Conservation (phyloP, 495 filamentous ascomycete species). For the Hyaloscypha hepaticicola region DNA sequence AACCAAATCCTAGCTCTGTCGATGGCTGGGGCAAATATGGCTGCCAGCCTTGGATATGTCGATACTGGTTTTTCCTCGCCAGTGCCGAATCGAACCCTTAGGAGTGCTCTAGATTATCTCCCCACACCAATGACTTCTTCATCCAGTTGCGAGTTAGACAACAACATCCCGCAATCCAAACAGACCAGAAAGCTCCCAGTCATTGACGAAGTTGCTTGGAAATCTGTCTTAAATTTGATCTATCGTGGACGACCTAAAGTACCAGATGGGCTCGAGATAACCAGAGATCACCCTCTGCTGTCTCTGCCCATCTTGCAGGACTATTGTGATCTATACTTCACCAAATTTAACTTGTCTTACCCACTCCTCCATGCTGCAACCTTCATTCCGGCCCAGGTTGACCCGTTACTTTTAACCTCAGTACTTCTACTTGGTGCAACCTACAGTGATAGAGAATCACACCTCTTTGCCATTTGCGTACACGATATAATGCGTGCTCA, state of each 20-base stretch:
- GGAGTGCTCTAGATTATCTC: background rate
- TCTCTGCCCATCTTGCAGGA: slow-evolving; percentile 46
- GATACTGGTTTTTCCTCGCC: background rate
- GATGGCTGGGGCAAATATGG: slow-evolving; percentile 3
- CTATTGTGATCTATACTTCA: slow-evolving; percentile 55
- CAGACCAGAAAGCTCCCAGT: slow-evolving; percentile 26
- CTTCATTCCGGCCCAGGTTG: slow-evolving; percentile 46
- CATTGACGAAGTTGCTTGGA: slow-evolving; percentile 41
- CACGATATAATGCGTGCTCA: slow-evolving; percentile 47
- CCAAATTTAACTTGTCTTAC: slow-evolving; percentile 53
- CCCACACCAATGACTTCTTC: slow-evolving; percentile 3
- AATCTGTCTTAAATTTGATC: slow-evolving; percentile 45
- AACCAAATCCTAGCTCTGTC: slow-evolving; percentile 22
- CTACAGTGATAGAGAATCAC: slow-evolving; percentile 52
- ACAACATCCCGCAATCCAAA: background rate
- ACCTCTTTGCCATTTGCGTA: slow-evolving; percentile 52
- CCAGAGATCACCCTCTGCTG: slow-evolving; percentile 46
- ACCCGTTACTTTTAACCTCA: slow-evolving; percentile 48
- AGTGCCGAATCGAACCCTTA: background rate
- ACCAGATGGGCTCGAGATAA: slow-evolving; percentile 42
- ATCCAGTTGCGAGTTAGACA: background rate
- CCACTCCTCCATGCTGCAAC: slow-evolving; percentile 53
- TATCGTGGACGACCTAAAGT: slow-evolving; percentile 40
- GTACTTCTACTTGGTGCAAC: slow-evolving; percentile 55
- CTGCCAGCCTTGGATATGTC: slow-evolving; percentile 16